Evolutionary conservation across 768 basidiomycete species (phyloP).

Genomic region (Crucibulum laeve): DNA sequence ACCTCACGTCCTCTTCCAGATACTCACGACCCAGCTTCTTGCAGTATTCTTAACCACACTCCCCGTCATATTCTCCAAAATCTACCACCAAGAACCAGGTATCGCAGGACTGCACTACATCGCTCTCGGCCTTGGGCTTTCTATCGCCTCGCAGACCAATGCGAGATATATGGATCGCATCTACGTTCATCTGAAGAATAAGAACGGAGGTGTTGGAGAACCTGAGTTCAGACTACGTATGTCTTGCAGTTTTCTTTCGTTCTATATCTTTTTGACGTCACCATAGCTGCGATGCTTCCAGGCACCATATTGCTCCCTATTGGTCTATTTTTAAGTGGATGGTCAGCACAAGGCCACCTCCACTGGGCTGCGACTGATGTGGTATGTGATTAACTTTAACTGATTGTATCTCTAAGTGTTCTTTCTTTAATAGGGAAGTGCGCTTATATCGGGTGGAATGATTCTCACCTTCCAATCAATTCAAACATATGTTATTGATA

Average conservation of each 20-base stretch:
- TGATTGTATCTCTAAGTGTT: constrained; percentile 1
- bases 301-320: constrained; percentile 58
- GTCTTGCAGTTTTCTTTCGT: constrained; percentile 10
- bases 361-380: constrained; percentile 74
- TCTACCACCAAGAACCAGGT: constrained; percentile 52
- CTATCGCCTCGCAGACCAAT: constrained; percentile 46
- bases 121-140: constrained; percentile 62
- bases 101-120: constrained; percentile 69
- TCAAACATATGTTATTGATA: constrained; percentile 65
- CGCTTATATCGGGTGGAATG: constrained; percentile 49
- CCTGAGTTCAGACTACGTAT: constrained; percentile 48
- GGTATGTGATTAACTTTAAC: constrained; percentile 28
- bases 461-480: constrained; percentile 60
- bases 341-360: constrained; percentile 52
- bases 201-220: constrained; percentile 42
- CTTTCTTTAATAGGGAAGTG: constrained; percentile 42
- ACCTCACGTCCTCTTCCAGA: background rate
- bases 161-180: constrained; percentile 52
- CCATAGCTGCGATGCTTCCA: constrained; percentile 52
- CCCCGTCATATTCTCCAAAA: constrained; percentile 48
- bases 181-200: constrained; percentile 44
- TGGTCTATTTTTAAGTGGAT: constrained; percentile 68
- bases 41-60: constrained; percentile 67
- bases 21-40: background rate
- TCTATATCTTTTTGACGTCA: background rate